phyloP scores from a whole-genome alignment of 2,329 filamentous ascomycete species.

The Fusarium goolgardi region DNA sequence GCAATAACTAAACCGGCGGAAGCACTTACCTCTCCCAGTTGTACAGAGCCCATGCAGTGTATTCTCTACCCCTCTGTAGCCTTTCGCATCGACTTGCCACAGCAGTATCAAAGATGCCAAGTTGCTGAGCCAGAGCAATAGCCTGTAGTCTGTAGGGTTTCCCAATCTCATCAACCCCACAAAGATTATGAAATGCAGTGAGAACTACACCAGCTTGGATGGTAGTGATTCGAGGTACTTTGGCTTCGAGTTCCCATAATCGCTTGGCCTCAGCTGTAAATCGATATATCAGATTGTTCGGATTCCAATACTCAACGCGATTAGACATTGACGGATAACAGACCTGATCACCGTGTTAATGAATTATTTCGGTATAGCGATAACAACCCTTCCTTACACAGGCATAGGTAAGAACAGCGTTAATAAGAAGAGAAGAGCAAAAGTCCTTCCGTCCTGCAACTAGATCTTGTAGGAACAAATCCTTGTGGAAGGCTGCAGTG shows the following conservation, averaged over 20 bases:
- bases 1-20: fast-evolving
- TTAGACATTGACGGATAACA: conserved; percentile 45
- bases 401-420: conserved; percentile 52
- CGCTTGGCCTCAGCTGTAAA: conserved; percentile 55
- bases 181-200: conserved; percentile 48
- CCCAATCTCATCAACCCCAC: conserved; percentile 54
- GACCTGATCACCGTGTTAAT: conserved; percentile 37
- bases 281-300: conserved; percentile 49
- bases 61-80: conserved; percentile 36
- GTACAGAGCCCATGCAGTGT: conserved; percentile 53
- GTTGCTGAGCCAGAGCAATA: conserved; percentile 48
- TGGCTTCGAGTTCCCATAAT: conserved; percentile 53
- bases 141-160: conserved; percentile 50
- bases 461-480: conserved; percentile 56
- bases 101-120: conserved; percentile 48
- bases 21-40: conserved; percentile 50
- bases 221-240: conserved; percentile 49
- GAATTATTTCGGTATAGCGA: fast-evolving
- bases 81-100: conserved; percentile 32
- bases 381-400: conserved; percentile 50
- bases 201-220: conserved; percentile 53
- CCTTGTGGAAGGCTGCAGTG: conserved; percentile 54
- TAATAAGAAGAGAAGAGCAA: conserved; percentile 56
- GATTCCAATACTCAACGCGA: conserved; percentile 54
- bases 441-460: conserved; percentile 46